phyloP scores from a whole-genome alignment of 352 stramenopile species.

The Phytophthora tubulina region DNA sequence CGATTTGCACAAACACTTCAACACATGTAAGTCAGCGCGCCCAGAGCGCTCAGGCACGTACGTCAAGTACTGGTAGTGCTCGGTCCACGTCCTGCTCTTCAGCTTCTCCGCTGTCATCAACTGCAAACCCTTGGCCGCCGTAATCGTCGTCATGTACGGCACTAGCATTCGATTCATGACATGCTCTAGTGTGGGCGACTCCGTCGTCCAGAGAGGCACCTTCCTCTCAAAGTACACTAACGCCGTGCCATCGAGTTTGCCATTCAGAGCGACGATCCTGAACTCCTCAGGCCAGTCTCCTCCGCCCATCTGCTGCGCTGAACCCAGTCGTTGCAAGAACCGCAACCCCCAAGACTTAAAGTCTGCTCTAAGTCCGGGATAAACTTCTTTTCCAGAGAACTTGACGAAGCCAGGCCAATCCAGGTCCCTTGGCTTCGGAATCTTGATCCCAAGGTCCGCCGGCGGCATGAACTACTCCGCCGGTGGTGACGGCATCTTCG shows the following conservation, averaged over 20 bases:
- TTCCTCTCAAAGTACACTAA: constrained; percentile 21
- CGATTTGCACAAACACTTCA: constrained; percentile 13
- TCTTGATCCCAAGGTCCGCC: constrained; percentile 4
- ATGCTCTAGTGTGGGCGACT: constrained; percentile 11
- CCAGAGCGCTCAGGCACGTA: constrained; percentile 7
- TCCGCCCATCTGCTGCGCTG: constrained; percentile 8
- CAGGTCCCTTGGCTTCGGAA: constrained; percentile 8
- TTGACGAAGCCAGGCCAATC: background rate
- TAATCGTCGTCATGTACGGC: constrained; percentile 7
- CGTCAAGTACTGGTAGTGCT: constrained; percentile 20
- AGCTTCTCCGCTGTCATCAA: constrained; percentile 9
- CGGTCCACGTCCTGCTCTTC: constrained; percentile 5
- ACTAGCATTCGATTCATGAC: constrained; percentile 19
- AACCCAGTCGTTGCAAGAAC: constrained; percentile 7
- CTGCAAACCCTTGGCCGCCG: background rate
- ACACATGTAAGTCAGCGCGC: constrained; percentile 1
- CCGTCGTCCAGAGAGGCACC: background rate
- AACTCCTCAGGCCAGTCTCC: constrained; percentile 5
- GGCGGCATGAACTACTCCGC: constrained; percentile 8
- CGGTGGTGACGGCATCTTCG: background rate
- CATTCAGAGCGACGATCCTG: background rate
- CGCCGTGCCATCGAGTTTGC: constrained; percentile 2
- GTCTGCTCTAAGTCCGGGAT: background rate
- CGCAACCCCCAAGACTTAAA: constrained; percentile 8
- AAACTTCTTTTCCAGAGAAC: constrained; percentile 9